A percentile compares a stretch with the other conserved stretches of the same genome.
These are phyloP conservation scores for Boletus tylopilopsis DNA, from an alignment of 768 basidiomycete species.

Conservation along the genomic window DNA sequence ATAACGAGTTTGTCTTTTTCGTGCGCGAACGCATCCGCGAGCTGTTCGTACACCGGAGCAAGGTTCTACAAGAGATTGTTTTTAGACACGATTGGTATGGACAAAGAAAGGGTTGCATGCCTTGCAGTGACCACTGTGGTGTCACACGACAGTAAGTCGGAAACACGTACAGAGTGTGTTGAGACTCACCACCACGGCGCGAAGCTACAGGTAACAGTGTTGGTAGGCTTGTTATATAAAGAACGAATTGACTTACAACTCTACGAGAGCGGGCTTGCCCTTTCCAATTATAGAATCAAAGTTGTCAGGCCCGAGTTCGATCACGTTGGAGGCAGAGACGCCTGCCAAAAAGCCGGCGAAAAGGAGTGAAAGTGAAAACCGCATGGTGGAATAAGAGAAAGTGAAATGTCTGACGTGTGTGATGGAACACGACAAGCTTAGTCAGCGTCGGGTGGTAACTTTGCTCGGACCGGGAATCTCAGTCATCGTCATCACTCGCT, in stretches of 20 bases:
- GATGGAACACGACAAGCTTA: constrained; percentile 29
- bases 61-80: constrained; percentile 55
- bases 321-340: constrained; percentile 73
- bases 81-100: background rate
- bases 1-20: constrained; percentile 81
- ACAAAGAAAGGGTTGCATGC: constrained; percentile 34
- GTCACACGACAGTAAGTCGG: constrained; percentile 1
- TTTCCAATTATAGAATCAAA: constrained; percentile 75
- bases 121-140: constrained; percentile 79
- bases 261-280: constrained; percentile 81
- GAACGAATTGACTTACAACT: constrained; percentile 63
- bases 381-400: constrained; percentile 44
- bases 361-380: constrained; percentile 51
- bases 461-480: too few species aligned
- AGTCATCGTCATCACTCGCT: too few species aligned
- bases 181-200: constrained; percentile 81
- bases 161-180: background rate
- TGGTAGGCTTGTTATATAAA: background rate
- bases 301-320: constrained; percentile 71
- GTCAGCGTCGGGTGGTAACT: constrained; percentile 11
- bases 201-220: constrained; percentile 45
- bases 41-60: constrained; percentile 83
- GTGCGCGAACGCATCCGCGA: constrained; percentile 81
- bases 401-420: background rate
- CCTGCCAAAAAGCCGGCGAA: constrained; percentile 52